Evolutionary conservation across 768 basidiomycete species (phyloP).

Genomic region (Galerina marginata): DNA sequence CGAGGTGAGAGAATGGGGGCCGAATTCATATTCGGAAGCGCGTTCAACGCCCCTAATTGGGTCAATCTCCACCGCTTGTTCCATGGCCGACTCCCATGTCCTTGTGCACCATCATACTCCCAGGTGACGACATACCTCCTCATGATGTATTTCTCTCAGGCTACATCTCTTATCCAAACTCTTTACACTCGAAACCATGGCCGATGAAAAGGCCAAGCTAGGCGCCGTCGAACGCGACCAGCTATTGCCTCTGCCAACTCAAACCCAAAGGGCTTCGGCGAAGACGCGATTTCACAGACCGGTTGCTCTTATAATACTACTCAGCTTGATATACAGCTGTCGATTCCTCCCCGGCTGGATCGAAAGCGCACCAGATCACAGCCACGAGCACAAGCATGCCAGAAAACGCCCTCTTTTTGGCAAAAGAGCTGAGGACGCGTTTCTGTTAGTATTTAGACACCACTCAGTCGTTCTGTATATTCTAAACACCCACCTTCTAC

Average conservation of each 20-base stretch:
- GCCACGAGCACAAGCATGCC: neutral
- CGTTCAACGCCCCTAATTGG: constrained; percentile 4
- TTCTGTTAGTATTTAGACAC: constrained; percentile 18
- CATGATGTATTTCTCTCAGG: constrained; percentile 1
- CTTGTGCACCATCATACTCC: neutral
- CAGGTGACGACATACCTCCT: constrained; percentile 3
- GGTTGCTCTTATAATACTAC: neutral
- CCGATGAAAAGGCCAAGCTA: neutral
- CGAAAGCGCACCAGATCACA: neutral
- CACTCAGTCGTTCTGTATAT: neutral
- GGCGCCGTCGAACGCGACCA: neutral
- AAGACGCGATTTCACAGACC: constrained; percentile 2
- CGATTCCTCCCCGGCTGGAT: neutral
- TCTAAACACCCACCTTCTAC: neutral
- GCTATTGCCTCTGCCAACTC: constrained; percentile 11
- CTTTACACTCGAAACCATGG: neutral
- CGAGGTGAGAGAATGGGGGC: neutral
- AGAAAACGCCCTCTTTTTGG: constrained; percentile 22
- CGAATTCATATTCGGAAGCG: neutral
- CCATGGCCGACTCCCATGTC: constrained; percentile 3
- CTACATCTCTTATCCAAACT: constrained; percentile 2
- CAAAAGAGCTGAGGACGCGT: constrained; percentile 24
- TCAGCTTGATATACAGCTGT: neutral
- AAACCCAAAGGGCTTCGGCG: neutral
- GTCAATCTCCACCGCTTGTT: neutral